Base-by-base conservation (phyloP, 306 rosid species). In the Gleditsia sinensis region DNA sequence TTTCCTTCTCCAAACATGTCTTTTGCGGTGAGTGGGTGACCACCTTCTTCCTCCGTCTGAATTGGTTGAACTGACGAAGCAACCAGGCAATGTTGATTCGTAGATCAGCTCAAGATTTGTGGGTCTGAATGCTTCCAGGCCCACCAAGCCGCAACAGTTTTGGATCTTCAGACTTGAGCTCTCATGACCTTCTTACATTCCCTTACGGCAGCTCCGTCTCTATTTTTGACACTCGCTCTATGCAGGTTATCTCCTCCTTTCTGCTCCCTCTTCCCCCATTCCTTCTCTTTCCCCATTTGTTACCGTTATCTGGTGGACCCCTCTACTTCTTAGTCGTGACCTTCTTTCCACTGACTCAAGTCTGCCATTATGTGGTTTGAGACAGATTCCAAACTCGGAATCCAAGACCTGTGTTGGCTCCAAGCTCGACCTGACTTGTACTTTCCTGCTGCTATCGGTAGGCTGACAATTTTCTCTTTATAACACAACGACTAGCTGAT, bases 71-170 rank as follows among this genome's bases (percentile, higher is more conserved):
- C 9, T 48, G 53, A 76, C n/a, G n/a, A n/a, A n/a, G n/a, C n/a
- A n/a, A n/a, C n/a, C n/a, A n/a, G n/a, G n/a, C n/a, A n/a, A n/a
- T 33, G 37, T 33, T 33, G 66, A 67, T 55, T 39, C 74, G 71
- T 0, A 60, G 71, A 28, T 32, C 75, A 13, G 3, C 79, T 51
- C 81, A 60, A 8, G 89, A 88, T 73, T 83, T 86, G 3, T 85
- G 87, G 92, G 88, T 83, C 80, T 72, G 78, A 75, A 88, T 85
- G 92, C 89, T n/a, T n/a, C n/a, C n/a, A n/a, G n/a, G n/a, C n/a
- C n/a, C n/a, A n/a, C n/a, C n/a, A n/a, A n/a, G n/a, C 76, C 89
- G 92, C 51, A 85, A 42, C 88, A 88, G 85, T 80, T 79, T 88
- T 58, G 89, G 92, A 83, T 83, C 92, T 66, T 86, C 76, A 34